Percentiles rank a stretch among this genome's conserved stretches.
Evolutionary conservation across 176 grass and related monocot species (phyloP).

Genomic region (Alopecurus myosuroides): DNA sequence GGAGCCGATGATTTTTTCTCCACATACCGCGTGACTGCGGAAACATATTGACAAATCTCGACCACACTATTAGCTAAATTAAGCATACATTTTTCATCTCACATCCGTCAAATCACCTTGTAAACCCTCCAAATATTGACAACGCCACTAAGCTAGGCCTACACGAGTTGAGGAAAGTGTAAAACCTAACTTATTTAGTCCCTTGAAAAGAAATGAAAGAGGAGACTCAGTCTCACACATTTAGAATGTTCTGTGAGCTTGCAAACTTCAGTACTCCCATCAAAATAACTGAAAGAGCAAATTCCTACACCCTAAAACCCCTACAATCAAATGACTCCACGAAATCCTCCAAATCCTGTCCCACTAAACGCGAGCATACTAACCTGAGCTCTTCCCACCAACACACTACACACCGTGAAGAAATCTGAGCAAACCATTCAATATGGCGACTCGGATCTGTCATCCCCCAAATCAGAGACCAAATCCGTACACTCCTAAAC

Average conservation of each 20-base stretch:
- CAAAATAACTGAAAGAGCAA: neutral
- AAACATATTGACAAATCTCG: neutral
- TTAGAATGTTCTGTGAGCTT: neutral
- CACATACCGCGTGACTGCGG: neutral
- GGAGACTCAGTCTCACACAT: neutral
- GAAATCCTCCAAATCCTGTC: neutral
- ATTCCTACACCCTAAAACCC: neutral
- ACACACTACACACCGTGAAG: neutral
- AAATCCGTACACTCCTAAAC: neutral
- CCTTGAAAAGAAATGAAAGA: neutral
- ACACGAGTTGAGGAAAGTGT: neutral
- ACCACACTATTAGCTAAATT: neutral
- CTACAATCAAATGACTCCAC: neutral
- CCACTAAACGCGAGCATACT: neutral
- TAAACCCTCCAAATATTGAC: neutral
- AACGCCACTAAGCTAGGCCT: neutral
- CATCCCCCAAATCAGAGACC: neutral
- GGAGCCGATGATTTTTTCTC: neutral
- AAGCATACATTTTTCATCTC: neutral
- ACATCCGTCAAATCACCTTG: neutral
- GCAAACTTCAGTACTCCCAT: neutral
- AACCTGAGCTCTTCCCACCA: neutral
- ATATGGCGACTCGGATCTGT: constrained; percentile 6
- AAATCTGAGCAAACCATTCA: neutral
- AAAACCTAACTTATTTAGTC: neutral